Conservation (phyloP, 768 basidiomycete species). For the Leucogyrophana mollusca region DNA sequence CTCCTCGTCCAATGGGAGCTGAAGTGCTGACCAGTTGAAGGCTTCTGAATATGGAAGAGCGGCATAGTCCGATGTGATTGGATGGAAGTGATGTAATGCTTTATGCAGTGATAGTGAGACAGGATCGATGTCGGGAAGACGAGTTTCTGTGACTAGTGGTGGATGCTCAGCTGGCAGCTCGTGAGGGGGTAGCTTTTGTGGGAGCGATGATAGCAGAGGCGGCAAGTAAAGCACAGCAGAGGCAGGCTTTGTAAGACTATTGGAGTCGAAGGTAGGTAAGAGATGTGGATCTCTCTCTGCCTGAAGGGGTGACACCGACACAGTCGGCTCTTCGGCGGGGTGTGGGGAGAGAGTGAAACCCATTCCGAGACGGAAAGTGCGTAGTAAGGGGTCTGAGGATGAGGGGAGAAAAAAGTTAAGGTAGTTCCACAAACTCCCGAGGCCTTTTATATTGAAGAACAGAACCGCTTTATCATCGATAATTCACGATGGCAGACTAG, state of each 20-base stretch:
- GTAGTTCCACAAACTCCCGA: not conserved
- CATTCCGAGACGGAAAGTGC: conserved; percentile 9
- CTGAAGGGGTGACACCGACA: not conserved
- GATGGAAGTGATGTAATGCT: conserved; percentile 76
- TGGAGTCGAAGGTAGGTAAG: conserved; percentile 49
- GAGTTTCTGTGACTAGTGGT: conserved; percentile 64
- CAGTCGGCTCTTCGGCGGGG: not conserved
- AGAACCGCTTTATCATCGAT: not conserved
- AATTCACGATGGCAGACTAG: not conserved
- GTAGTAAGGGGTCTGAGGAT: not conserved
- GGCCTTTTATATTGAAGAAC: not conserved
- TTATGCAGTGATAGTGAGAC: conserved; percentile 83
- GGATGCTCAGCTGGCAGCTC: conserved; percentile 29
- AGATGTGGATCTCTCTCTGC: conserved; percentile 49
- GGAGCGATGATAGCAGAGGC: conserved; percentile 78
- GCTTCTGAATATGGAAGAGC: conserved; percentile 61
- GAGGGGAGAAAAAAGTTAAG: not conserved
- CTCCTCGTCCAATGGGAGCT: conserved; percentile 66
- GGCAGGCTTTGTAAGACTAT: conserved; percentile 32
- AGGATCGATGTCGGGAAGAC: conserved; percentile 83
- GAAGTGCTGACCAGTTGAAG: conserved; percentile 85
- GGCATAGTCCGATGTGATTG: conserved; percentile 61
- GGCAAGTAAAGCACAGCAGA: conserved; percentile 76
- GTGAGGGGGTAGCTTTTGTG: conserved; percentile 35
- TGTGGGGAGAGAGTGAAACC: conserved; percentile 13